Percentiles rank a stretch among this genome's conserved stretches.
Evolutionary conservation across 768 basidiomycete species (phyloP).

Genomic region (Floccularia luteovirens): DNA sequence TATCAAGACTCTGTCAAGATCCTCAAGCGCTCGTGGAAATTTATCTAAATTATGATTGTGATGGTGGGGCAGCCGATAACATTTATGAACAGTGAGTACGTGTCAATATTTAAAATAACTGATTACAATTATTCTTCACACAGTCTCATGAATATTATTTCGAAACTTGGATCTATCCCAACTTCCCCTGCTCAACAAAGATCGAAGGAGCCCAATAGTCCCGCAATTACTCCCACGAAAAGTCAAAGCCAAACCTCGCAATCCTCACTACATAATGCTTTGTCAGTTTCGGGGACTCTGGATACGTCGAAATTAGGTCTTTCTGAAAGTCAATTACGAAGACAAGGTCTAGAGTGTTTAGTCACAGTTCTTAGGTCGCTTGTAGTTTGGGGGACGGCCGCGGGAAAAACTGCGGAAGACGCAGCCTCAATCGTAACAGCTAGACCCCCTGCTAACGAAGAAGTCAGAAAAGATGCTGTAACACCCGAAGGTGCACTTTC

Average conservation of each 20-base stretch:
- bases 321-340: slow-evolving; percentile 77
- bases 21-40: slow-evolving; percentile 97
- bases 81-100: slow-evolving; percentile 88
- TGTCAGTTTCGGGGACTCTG: slow-evolving; percentile 58
- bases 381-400: slow-evolving; percentile 79
- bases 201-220: slow-evolving; percentile 51
- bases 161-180: slow-evolving; percentile 73
- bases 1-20: slow-evolving; percentile 85
- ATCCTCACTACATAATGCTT: slow-evolving; percentile 58
- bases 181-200: slow-evolving; percentile 40
- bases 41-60: slow-evolving; percentile 99
- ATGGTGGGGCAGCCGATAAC: slow-evolving; percentile 89
- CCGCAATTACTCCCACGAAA: slow-evolving; percentile 48
- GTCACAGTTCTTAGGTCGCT: slow-evolving; percentile 84
- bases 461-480: slow-evolving; percentile 39
- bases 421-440: slow-evolving; percentile 28
- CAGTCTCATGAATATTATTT: slow-evolving; percentile 92
- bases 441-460: slow-evolving; percentile 45
- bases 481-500: slow-evolving; percentile 53
- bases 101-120: neutral
- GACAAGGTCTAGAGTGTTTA: slow-evolving; percentile 93
- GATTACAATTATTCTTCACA: slow-evolving; percentile 6
- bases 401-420: slow-evolving; percentile 36
- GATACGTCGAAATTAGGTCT: slow-evolving; percentile 62
- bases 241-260: slow-evolving; percentile 26